Percentiles rank a stretch among this genome's conserved stretches.
Conservation (phyloP, 306 rosid species). For the Sicyos baderoa region DNA sequence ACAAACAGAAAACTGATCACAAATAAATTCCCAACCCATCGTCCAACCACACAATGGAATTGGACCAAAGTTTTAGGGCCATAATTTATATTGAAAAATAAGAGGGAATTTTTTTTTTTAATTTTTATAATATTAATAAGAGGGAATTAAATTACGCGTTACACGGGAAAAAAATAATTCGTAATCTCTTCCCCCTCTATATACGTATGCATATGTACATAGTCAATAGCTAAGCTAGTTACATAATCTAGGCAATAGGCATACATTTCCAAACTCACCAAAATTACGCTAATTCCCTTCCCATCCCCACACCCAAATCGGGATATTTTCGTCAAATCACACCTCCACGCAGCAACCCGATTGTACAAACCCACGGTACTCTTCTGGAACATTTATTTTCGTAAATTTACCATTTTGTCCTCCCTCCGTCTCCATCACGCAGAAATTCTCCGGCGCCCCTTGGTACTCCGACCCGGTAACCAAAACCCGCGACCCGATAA, state of each 20-base stretch:
- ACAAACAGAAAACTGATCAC: no score
- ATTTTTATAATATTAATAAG: not conserved
- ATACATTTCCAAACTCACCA: not conserved
- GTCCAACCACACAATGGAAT: no score
- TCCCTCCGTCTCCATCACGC: slow-evolving; percentile 1
- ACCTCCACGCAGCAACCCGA: slow-evolving; percentile 46
- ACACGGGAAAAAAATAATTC: not conserved
- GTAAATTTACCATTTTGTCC: slow-evolving; percentile 34
- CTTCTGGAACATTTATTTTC: slow-evolving; percentile 27
- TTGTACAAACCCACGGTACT: slow-evolving; percentile 36
- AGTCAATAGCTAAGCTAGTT: not conserved
- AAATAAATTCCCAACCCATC: no score
- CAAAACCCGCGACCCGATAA: slow-evolving; percentile 21
- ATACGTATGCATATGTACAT: slow-evolving; percentile 5
- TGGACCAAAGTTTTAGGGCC: not conserved
- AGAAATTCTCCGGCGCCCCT: slow-evolving; percentile 34
- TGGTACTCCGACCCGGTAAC: slow-evolving; percentile 41
- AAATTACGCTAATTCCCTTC: slow-evolving; percentile 9
- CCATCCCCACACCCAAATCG: not conserved
- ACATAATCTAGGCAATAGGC: not conserved
- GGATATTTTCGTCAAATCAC: slow-evolving; percentile 13
- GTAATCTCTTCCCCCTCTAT: slow-evolving; percentile 1
- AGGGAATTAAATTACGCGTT: not conserved
- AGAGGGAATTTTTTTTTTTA: not conserved
- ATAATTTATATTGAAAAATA: not conserved